phyloP scores from a whole-genome alignment of 371 early-diverging fungal genomes.

The Chytridium lagenaria region DNA sequence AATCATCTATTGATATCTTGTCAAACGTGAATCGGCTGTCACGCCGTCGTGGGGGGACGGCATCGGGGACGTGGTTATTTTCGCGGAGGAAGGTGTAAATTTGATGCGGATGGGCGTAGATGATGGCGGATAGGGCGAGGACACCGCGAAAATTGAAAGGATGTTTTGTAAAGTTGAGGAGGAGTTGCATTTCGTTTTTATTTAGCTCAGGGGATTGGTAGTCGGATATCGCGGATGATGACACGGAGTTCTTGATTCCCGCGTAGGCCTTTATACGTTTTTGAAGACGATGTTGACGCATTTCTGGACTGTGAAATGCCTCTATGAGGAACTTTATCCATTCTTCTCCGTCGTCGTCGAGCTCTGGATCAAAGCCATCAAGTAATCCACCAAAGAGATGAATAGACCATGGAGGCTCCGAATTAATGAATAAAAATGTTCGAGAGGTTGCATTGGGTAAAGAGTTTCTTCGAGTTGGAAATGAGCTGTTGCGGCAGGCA shows the following conservation, averaged over 20 bases:
- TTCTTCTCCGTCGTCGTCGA: not conserved
- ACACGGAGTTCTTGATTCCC: not conserved
- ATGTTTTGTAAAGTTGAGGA: not conserved
- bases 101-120: not conserved
- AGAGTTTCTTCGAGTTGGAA: too few relatives aligned
- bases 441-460: too few relatives aligned
- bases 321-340: not conserved
- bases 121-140: not conserved
- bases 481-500: not conserved
- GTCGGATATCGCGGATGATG: not conserved
- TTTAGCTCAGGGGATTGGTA: not conserved
- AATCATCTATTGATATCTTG: too few relatives aligned
- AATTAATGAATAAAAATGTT: too few relatives aligned
- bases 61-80: too few relatives aligned
- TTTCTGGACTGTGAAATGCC: not conserved
- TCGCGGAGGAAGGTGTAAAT: not conserved
- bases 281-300: not conserved
- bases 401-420: not conserved
- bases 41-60: too few relatives aligned
- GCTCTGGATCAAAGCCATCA: not conserved
- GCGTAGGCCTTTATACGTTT: not conserved
- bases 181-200: not conserved
- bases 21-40: too few relatives aligned
- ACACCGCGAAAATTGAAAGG: not conserved
- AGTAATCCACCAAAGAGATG: not conserved